A percentile compares a stretch with the other conserved stretches of the same genome.
Conservation (phyloP, 352 stramenopile genomes). For the Globisporangium recalcitrans region DNA sequence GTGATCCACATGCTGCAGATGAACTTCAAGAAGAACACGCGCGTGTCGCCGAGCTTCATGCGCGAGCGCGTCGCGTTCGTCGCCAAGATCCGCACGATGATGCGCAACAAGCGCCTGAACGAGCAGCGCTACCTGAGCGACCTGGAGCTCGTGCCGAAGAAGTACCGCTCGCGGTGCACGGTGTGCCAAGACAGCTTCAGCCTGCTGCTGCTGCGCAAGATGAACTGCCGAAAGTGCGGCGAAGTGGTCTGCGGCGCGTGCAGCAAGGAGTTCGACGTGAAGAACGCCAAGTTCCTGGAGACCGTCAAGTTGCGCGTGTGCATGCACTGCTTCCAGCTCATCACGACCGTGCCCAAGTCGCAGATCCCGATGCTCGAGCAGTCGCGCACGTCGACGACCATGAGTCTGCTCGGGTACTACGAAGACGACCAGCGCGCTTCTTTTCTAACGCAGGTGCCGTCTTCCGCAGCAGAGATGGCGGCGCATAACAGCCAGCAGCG, state of each 20-base stretch:
- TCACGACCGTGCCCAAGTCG: constrained; percentile 61
- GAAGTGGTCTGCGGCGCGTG: constrained; percentile 85
- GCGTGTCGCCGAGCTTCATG: constrained; percentile 40
- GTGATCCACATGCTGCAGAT: constrained; percentile 81
- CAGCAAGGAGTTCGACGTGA: constrained; percentile 77
- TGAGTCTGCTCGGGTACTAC: constrained; percentile 64
- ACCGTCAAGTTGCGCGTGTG: constrained; percentile 80
- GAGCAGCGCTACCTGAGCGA: constrained; percentile 79
- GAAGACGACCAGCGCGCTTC: constrained; percentile 62
- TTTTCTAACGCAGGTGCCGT: constrained; percentile 41
- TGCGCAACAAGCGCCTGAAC: constrained; percentile 68
- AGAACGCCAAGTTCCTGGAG: constrained; percentile 49
- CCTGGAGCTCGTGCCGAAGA: constrained; percentile 78
- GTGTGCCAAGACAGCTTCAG: constrained; percentile 84
- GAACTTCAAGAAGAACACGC: constrained; percentile 71
- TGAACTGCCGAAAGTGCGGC: constrained; percentile 84
- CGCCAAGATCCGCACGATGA: constrained; percentile 52
- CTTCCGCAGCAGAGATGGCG: constrained; percentile 16
- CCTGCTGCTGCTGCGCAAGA: constrained; percentile 73
- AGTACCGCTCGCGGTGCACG: constrained; percentile 62
- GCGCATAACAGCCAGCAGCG: constrained; percentile 19
- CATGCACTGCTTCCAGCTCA: constrained; percentile 78
- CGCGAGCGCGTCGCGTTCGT: constrained; percentile 41
- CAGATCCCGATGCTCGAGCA: constrained; percentile 42
- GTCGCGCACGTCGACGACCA: constrained; percentile 43